These are phyloP conservation scores for Suhomyces xylopsoci DNA, from an alignment of 805 yeast species.

Conservation along the genomic window DNA sequence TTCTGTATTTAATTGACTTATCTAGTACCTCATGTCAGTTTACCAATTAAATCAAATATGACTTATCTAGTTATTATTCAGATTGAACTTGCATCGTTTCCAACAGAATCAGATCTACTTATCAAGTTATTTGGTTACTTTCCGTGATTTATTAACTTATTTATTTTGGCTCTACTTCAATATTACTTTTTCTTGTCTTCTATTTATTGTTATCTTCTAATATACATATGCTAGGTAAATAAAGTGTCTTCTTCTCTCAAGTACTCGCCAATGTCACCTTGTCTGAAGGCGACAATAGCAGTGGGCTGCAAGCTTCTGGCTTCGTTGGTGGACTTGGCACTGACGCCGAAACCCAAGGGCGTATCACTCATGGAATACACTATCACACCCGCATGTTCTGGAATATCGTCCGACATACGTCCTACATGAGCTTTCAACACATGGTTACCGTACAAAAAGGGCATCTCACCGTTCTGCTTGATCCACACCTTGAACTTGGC, in stretches of 20 bases:
- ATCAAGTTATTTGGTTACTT: no score
- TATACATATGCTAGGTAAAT: slow-evolving; percentile 54
- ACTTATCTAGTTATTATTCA: no score
- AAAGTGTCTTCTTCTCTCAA: slow-evolving; percentile 96
- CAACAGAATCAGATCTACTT: no score
- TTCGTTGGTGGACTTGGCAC: slow-evolving; percentile 88
- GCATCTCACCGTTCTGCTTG: slow-evolving; percentile 97
- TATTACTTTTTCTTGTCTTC: no score
- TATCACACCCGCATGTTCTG: slow-evolving; percentile 95
- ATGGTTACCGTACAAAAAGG: slow-evolving; percentile 93
- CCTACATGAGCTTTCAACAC: slow-evolving; percentile 96
- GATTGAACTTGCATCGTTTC: no score
- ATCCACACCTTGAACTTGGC: slow-evolving; percentile 96
- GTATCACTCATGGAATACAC: slow-evolving; percentile 88
- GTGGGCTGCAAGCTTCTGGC: slow-evolving; percentile 88
- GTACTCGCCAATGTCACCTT: slow-evolving; percentile 96
- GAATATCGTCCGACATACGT: slow-evolving; percentile 94
- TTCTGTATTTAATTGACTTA: no score
- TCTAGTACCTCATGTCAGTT: no score
- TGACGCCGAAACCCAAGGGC: slow-evolving; percentile 93
- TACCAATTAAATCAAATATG: no score
- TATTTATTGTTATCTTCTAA: neutral
- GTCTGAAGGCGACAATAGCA: slow-evolving; percentile 92
- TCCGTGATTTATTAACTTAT: no score
- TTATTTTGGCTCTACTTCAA: no score